phyloP scores from a whole-genome alignment of 208 protist genomes.

The Leishmania braziliensis region DNA sequence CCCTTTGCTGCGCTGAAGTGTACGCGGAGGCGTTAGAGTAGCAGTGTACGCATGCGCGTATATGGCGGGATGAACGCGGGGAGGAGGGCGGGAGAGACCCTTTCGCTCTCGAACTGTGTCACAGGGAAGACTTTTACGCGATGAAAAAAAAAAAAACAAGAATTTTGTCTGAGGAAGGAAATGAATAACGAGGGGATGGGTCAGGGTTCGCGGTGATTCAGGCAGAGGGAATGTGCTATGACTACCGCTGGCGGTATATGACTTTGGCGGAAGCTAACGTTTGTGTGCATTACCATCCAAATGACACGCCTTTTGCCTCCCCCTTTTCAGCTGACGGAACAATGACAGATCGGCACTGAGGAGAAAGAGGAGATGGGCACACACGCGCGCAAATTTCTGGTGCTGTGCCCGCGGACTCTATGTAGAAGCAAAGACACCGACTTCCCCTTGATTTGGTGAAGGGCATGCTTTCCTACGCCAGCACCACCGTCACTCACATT shows the following conservation, averaged over 20 bases:
- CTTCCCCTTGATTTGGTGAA: neutral
- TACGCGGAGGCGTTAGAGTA: neutral
- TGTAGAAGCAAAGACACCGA: neutral
- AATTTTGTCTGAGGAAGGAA: neutral
- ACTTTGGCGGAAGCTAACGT: neutral
- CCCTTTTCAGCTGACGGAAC: neutral
- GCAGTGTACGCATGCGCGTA: neutral
- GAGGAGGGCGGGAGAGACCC: neutral
- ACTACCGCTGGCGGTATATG: neutral
- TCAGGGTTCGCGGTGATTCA: neutral
- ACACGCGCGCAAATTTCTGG: neutral
- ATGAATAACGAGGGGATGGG: neutral
- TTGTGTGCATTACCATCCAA: neutral
- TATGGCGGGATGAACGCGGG: neutral
- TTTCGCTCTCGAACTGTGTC: neutral
- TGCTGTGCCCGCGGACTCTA: neutral
- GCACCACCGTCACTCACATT: neutral
- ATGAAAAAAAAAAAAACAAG: neutral
- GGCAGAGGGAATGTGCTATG: neutral
- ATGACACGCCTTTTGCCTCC: neutral
- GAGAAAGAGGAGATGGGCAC: neutral
- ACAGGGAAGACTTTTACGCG: neutral
- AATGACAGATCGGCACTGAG: neutral
- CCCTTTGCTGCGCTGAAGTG: neutral
- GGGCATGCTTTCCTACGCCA: neutral